Conservation (phyloP, 2,329 filamentous ascomycete genomes). For the Myrmaecium sp. region DNA sequence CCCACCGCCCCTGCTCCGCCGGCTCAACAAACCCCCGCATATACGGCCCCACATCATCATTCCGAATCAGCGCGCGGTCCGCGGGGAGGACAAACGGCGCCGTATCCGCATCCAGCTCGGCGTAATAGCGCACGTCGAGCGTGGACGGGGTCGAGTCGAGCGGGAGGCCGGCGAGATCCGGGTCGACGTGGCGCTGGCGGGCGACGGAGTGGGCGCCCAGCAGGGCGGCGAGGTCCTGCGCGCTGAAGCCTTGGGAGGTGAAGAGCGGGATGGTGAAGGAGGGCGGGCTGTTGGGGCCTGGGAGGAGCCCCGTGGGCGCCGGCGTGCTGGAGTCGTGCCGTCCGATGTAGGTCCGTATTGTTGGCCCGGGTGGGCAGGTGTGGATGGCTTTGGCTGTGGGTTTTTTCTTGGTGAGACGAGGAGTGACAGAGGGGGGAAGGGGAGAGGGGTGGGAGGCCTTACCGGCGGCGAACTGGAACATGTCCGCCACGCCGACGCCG, state of each 20-base stretch:
- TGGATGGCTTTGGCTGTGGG: slow-evolving; percentile 28
- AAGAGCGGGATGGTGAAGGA: slow-evolving; percentile 31
- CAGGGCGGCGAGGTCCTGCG: slow-evolving; percentile 35
- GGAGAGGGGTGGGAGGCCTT: slow-evolving; percentile 3
- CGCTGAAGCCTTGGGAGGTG: slow-evolving; percentile 31
- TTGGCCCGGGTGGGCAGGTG: slow-evolving; percentile 35
- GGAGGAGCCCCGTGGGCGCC: slow-evolving; percentile 29
- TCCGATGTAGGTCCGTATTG: slow-evolving; percentile 33
- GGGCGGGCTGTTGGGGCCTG: slow-evolving; percentile 23
- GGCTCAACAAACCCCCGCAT: slow-evolving; percentile 12
- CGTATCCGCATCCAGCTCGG: slow-evolving; percentile 16
- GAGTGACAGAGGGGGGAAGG: background rate
- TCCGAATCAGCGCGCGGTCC: slow-evolving; percentile 14
- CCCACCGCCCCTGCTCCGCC: slow-evolving; percentile 13
- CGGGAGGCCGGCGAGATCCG: slow-evolving; percentile 18
- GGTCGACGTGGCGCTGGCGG: slow-evolving; percentile 30
- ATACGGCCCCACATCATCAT: slow-evolving; percentile 11
- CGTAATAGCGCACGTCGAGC: slow-evolving; percentile 36
- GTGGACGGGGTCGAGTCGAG: slow-evolving; percentile 33
- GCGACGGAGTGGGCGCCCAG: slow-evolving; percentile 37
- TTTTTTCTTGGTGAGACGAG: background rate
- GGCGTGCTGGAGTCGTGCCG: slow-evolving; percentile 26
- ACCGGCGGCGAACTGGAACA: slow-evolving; percentile 32
- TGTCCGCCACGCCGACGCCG: slow-evolving; percentile 34
- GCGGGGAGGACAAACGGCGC: slow-evolving; percentile 5